Base-by-base conservation (phyloP, 2,329 filamentous ascomycete genomes). In the Alternaria arbusti region DNA sequence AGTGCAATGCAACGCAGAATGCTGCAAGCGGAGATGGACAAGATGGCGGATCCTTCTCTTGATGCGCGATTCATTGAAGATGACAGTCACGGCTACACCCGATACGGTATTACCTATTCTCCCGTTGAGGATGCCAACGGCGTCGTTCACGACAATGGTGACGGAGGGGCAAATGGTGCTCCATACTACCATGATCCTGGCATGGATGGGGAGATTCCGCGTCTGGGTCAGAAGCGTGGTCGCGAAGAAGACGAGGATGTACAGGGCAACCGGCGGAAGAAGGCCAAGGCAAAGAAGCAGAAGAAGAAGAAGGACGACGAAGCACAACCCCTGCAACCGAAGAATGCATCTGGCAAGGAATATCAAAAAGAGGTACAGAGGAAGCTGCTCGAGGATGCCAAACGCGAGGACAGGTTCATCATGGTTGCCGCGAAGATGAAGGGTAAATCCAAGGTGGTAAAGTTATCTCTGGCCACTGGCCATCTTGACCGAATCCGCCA, bases 1-100 rank as follows among this genome's bases (percentile, higher is more conserved):
- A 83, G 84, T 49, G 84, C 81, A 7, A 76, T 87, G 61, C 80
- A 81, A 57, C 82, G 81, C 61, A 84, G 85, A 26, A 81, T 83
- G 55, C 82, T 84, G 57, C 86, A 88, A 69, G 87, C 87, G 5
- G 84, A 87, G 49, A 76, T 73, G 28, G 84, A 83, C 7, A 87
- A 86, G 70, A 73, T 82, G 51, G 78, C 78, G 45, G 82, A 85
- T 64, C 80, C 82, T 6, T 75, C 81, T 1, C 72, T 84, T 10
- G 79, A 83, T 44, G 81, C 84, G 44, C 80, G 84, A 23, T 80
- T 84, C 54, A 67, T 77, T 36, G 81, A 63, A 20, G 60, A 85
- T 15, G 80, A 83, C 28, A 80, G 80, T 30, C 74, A 78, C 54
- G 66, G 74, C 23, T 68, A 70, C 40, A 57, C 75, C 15, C 77